phyloP scores from a whole-genome alignment of 768 basidiomycete species.

The Mycena leptocephala region DNA sequence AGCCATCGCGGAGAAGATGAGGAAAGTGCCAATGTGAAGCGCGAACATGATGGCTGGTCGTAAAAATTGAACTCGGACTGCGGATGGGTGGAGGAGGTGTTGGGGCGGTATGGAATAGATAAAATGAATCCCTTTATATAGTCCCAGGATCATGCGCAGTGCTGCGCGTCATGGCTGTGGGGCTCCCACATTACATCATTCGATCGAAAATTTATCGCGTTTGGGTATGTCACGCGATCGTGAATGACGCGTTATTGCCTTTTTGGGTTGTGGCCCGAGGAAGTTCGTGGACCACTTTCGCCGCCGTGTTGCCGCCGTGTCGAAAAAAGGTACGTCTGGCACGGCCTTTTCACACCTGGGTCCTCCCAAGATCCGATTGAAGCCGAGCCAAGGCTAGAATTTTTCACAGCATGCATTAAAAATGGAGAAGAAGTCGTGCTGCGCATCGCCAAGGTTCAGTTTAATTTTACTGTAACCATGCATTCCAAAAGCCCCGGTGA shows the following conservation, averaged over 20 bases:
- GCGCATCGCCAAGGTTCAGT: too few species aligned
- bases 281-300: too few species aligned
- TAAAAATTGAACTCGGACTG: conserved; percentile 2
- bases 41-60: conserved; percentile 16
- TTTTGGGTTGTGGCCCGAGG: background rate
- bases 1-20: conserved; percentile 33
- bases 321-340: too few species aligned
- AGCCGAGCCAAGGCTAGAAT: too few species aligned
- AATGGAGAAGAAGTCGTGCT: too few species aligned
- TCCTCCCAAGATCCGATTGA: too few species aligned
- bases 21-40: conserved; percentile 37
- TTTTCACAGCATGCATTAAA: too few species aligned
- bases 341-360: too few species aligned
- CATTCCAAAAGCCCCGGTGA: too few species aligned
- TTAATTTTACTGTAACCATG: too few species aligned
- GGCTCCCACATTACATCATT: background rate
- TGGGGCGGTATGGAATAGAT: background rate
- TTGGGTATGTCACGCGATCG: background rate
- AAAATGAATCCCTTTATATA: background rate
- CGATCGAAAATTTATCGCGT: background rate
- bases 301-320: too few species aligned
- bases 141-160: background rate
- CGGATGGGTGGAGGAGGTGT: background rate
- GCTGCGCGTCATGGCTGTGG: conserved; percentile 9
- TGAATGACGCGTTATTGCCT: background rate